phyloP scores from a whole-genome alignment of 2,329 filamentous ascomycete species.

The Pseudogymnoascus sp. region DNA sequence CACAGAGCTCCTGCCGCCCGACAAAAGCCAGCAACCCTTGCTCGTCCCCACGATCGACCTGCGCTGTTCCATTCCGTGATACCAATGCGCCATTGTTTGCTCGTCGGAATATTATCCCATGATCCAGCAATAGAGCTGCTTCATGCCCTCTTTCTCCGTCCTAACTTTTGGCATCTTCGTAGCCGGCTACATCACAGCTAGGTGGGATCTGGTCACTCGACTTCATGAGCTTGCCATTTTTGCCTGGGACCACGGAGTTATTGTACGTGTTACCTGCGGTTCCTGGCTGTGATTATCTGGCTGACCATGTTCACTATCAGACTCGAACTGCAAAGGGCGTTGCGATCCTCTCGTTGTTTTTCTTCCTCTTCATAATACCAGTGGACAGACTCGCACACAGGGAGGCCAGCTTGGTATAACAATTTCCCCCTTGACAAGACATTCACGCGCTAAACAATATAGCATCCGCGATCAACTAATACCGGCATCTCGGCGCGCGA shows the following conservation, averaged over 20 bases:
- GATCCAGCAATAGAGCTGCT: conserved; percentile 27
- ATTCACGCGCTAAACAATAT: conserved; percentile 22
- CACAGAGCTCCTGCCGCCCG: background rate
- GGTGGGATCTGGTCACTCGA: conserved; percentile 96
- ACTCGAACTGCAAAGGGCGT: conserved; percentile 82
- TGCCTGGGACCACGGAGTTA: conserved; percentile 97
- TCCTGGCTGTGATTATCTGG: background rate
- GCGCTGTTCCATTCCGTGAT: background rate
- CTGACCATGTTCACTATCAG: conserved; percentile 39
- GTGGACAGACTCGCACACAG: conserved; percentile 74
- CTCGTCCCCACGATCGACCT: background rate
- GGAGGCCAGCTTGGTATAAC: conserved; percentile 71
- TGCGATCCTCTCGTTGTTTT: conserved; percentile 72
- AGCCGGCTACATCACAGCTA: conserved; percentile 97
- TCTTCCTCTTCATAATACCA: conserved; percentile 77
- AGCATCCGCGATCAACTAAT: conserved; percentile 77
- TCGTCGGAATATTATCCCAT: conserved; percentile 13
- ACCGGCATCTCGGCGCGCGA: conserved; percentile 89
- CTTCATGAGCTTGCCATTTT: conserved; percentile 96
- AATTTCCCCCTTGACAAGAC: conserved; percentile 20
- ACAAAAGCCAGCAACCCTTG: background rate
- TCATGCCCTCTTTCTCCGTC: conserved; percentile 95
- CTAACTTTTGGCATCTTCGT: conserved; percentile 97
- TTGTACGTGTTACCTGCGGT: conserved; percentile 52
- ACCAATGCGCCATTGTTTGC: conserved; percentile 12